These are phyloP conservation scores for Trametes punicea DNA, from an alignment of 768 basidiomycete species.

Conservation along the genomic window DNA sequence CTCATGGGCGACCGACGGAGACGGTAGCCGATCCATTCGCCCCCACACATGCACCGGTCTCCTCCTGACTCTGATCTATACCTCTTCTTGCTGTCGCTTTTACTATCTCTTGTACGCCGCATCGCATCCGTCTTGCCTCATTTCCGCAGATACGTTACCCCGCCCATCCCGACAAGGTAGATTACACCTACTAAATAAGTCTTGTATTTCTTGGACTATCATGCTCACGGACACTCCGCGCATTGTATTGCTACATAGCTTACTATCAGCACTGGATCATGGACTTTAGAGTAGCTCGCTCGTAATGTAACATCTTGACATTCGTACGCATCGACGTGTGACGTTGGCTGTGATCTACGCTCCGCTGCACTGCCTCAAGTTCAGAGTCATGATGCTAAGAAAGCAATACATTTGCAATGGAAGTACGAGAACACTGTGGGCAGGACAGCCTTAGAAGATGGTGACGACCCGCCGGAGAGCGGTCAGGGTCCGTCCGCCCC, in stretches of 20 bases:
- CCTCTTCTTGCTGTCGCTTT: constrained; percentile 4
- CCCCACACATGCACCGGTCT: neutral
- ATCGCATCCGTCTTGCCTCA: neutral
- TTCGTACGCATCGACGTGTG: neutral
- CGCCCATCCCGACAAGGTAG: neutral
- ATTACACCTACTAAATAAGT: neutral
- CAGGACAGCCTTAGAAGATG: no score
- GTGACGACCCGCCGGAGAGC: no score
- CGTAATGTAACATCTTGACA: neutral
- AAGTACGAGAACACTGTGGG: no score
- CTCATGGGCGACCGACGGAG: constrained; percentile 23
- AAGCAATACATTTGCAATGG: no score
- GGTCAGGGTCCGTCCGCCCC: no score
- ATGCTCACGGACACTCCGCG: neutral
- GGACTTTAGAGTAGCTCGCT: neutral
- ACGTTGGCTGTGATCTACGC: neutral
- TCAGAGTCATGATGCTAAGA: no score
- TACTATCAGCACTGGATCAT: neutral
- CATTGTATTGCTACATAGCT: neutral
- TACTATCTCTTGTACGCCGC: neutral
- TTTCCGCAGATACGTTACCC: neutral
- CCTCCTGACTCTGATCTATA: neutral
- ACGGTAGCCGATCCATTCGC: constrained; percentile 4
- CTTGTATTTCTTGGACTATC: neutral
- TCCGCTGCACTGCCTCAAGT: neutral